A percentile compares a stretch with the other conserved stretches of the same genome.
phyloP scores from a whole-genome alignment of 352 stramenopile species.

The Phytophthora fragariae region DNA sequence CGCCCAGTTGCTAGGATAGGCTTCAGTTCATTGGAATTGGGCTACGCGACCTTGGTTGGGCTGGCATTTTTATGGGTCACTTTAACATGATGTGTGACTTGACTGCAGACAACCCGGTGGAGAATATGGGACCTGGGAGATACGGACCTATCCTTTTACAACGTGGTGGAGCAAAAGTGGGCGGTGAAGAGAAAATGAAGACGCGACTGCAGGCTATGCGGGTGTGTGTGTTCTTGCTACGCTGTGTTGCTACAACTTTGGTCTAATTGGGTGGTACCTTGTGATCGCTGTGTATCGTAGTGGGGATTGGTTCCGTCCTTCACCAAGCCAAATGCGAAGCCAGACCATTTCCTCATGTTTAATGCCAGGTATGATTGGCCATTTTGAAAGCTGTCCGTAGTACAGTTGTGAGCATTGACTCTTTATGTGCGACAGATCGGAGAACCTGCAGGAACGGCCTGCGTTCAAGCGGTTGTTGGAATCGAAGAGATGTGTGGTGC shows the following conservation, averaged over 20 bases:
- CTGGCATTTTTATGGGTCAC: background rate
- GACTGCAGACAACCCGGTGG: slow-evolving; percentile 64
- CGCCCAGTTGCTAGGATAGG: background rate
- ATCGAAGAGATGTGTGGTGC: slow-evolving; percentile 79
- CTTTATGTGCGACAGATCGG: slow-evolving; percentile 51
- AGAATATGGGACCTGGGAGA: slow-evolving; percentile 81
- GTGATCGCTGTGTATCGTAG: slow-evolving; percentile 29
- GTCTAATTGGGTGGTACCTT: background rate
- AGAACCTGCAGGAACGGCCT: slow-evolving; percentile 73
- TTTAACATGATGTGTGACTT: background rate
- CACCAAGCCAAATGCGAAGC: slow-evolving; percentile 74
- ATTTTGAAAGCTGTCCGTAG: too few relatives aligned
- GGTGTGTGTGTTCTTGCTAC: slow-evolving; percentile 34
- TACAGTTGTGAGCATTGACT: background rate
- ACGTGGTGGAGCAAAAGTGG: slow-evolving; percentile 4
- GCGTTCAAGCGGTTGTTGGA: slow-evolving; percentile 81
- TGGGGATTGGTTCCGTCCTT: slow-evolving; percentile 88
- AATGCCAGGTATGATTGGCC: slow-evolving; percentile 66
- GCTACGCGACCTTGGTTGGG: background rate
- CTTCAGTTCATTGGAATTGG: slow-evolving; percentile 8
- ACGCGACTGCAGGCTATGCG: slow-evolving; percentile 70
- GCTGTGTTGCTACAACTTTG: background rate
- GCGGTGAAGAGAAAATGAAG: slow-evolving; percentile 21
- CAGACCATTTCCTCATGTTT: slow-evolving; percentile 90
- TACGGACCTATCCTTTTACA: slow-evolving; percentile 69